Base-by-base conservation (phyloP, 139 green algal genomes). In the Chlorella vulgaris region DNA sequence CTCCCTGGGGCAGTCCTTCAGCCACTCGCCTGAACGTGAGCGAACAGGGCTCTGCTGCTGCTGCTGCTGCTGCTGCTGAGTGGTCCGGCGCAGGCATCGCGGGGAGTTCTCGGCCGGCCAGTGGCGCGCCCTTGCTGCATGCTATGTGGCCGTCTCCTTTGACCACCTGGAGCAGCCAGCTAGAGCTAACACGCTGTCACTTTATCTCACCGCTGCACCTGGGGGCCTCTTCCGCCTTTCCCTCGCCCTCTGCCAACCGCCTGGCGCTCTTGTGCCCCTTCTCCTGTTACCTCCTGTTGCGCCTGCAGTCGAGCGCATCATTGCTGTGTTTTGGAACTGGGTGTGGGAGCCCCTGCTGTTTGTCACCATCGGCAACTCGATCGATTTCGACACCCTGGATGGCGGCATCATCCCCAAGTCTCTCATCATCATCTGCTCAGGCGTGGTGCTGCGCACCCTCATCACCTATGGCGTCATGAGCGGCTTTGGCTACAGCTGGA, bases 321-420 rank as follows among this genome's bases (percentile, higher is more conserved):
- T 93, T 35, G 77, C 58, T 15, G 8, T 81, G 18, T 24, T 89
- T 2, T 92, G 88, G 86, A 73, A 58, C n/a, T 89, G 83, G 78
- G 3, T 88, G 6, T 86, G 86, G 61, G 85, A 92, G 66, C 94
- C 94, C 4, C 84, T 97, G 66, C 87, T 97, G 62, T 97, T 97
- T 86, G 88, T 88, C 40, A 93, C 93, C 19, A 94, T 97, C 33
- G 94, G 94, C 31, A 84, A 84, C 36, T 83, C 82, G 40, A 86
- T 96, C 55, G 70, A 94, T 6, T 94, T 96, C 55, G 36, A 55
- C 5, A 82, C 69, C 3, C 61, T 95, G 21, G 42, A 62, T 2
- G 21, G 43, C 0, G 65, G 38, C 38, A 92, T 80, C 66, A 92
- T 96, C 61, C 86, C 88, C n/a, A 87, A 86, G 21, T 80, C 91